Percentiles rank a stretch among this genome's conserved stretches.
Evolutionary conservation across 2,329 filamentous ascomycete species (phyloP).

Genomic region (Alternaria consortialis): DNA sequence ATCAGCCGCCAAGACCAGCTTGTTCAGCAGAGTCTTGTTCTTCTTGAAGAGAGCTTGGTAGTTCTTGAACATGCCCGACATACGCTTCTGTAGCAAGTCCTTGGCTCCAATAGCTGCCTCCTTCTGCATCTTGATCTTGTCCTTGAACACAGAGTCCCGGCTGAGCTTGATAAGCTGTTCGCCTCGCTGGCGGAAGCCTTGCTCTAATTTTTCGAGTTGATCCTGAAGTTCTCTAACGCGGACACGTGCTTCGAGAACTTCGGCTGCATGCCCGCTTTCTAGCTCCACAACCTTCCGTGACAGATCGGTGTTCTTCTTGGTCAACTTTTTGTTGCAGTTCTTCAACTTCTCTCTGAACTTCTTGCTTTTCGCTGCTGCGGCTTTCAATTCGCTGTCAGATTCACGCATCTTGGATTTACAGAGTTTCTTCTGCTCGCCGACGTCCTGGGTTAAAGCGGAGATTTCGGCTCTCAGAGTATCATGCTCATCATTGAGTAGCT

Average conservation of each 20-base stretch:
- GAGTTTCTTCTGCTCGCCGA: not conserved
- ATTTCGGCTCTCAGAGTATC: not conserved
- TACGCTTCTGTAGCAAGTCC: not conserved
- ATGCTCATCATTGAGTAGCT: not conserved
- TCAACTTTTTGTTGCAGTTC: not conserved
- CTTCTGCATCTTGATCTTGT: not conserved
- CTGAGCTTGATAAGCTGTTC: constrained; percentile 3
- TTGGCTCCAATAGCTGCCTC: constrained; percentile 1
- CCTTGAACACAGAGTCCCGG: not conserved
- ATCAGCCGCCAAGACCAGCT: not conserved
- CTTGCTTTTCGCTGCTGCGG: not conserved
- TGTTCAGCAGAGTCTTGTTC: not conserved
- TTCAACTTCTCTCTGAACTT: not conserved
- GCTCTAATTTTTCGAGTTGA: not conserved
- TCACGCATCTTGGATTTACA: not conserved
- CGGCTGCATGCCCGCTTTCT: not conserved
- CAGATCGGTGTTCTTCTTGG: not conserved
- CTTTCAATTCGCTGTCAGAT: not conserved
- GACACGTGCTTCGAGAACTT: not conserved
- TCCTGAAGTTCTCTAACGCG: not conserved
- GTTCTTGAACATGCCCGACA: constrained; percentile 3
- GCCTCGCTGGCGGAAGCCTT: not conserved
- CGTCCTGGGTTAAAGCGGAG: not conserved
- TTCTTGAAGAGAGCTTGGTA: not conserved
- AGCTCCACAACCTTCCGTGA: not conserved